Conservation (phyloP, 2,329 filamentous ascomycete species). For the Aureobasidium sp. region DNA sequence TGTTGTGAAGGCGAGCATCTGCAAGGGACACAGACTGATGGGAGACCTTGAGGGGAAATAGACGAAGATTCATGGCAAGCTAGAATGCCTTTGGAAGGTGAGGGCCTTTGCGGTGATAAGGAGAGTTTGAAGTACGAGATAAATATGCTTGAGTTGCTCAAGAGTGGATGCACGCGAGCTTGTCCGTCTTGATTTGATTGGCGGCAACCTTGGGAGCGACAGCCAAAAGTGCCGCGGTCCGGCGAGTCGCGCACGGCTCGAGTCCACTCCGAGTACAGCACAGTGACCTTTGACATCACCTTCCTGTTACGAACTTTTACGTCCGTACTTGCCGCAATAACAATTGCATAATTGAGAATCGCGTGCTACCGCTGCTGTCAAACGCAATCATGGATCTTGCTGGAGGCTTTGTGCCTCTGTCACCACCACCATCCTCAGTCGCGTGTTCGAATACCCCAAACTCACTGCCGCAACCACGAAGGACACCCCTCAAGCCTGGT, state of each 20-base stretch:
- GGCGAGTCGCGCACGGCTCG: background rate
- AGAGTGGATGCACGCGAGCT: constrained; percentile 2
- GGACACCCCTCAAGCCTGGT: constrained; percentile 47
- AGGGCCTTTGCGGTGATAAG: background rate
- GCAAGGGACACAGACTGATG: background rate
- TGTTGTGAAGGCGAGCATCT: background rate
- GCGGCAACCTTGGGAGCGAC: background rate
- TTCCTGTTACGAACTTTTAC: constrained; percentile 3
- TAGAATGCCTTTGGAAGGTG: constrained; percentile 8
- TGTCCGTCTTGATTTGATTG: constrained; percentile 1
- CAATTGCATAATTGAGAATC: background rate
- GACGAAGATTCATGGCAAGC: background rate
- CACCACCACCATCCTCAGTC: constrained; percentile 44
- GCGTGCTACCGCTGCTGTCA: background rate
- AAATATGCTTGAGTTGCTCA: background rate
- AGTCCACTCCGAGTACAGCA: too few species aligned
- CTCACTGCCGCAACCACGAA: constrained; percentile 46
- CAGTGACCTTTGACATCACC: background rate
- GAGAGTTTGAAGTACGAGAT: background rate
- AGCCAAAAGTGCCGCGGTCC: background rate
- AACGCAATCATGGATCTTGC: constrained; percentile 1
- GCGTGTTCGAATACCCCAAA: constrained; percentile 33
- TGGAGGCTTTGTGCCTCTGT: constrained; percentile 26
- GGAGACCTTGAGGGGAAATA: background rate
- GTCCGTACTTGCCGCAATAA: background rate